These are phyloP conservation scores for Penicillium sp. DNA, from an alignment of 2,329 filamentous ascomycete genomes.

Conservation along the genomic window DNA sequence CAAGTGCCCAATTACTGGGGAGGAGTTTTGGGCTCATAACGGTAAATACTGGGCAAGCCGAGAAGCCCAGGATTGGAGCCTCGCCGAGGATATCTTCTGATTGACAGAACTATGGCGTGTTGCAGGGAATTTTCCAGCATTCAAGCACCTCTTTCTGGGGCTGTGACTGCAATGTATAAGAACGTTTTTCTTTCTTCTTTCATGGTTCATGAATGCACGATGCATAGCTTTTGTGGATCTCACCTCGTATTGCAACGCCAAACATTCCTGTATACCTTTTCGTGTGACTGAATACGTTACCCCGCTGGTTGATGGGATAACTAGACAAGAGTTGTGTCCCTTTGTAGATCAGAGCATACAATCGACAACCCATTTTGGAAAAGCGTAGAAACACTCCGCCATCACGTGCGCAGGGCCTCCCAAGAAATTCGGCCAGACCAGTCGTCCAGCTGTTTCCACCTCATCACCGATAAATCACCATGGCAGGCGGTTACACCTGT, in stretches of 20 bases:
- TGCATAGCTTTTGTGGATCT: slow-evolving; percentile 1
- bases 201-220: slow-evolving; percentile 18
- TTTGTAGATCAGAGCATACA: no score
- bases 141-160: slow-evolving; percentile 1
- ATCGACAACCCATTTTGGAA: not conserved
- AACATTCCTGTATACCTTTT: no score
- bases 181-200: slow-evolving; percentile 7
- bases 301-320: no score
- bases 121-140: not conserved
- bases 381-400: not conserved
- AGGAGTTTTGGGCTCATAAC: slow-evolving; percentile 86
- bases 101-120: not conserved
- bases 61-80: slow-evolving; percentile 65
- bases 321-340: no score
- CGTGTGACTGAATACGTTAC: no score
- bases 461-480: slow-evolving; percentile 24
- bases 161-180: slow-evolving; percentile 15
- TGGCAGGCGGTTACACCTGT: slow-evolving; percentile 43
- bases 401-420: slow-evolving; percentile 18
- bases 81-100: slow-evolving; percentile 71
- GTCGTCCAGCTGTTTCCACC: slow-evolving; percentile 1
- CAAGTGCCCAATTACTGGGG: slow-evolving; percentile 74
- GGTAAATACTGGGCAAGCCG: slow-evolving; percentile 78
- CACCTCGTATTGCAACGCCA: no score
- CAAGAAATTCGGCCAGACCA: slow-evolving; percentile 14